Percentiles rank a stretch among this genome's conserved stretches.
Conservation (phyloP, 2,329 filamentous ascomycete species). For the Ceratocystis cubensis region DNA sequence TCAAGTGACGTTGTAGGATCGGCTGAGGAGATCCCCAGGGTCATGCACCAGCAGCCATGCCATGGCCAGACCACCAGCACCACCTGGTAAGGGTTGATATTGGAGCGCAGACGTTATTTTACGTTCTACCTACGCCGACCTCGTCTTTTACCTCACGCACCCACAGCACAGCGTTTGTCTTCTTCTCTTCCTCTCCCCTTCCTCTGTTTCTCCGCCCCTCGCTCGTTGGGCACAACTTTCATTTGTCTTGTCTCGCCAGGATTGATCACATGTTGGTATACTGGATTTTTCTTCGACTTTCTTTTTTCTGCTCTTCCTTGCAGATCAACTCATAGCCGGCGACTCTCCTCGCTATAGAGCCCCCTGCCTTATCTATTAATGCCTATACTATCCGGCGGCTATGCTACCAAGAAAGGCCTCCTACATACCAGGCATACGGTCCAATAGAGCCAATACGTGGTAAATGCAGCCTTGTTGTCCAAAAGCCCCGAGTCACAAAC, state of each 20-base stretch:
- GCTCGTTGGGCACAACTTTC: background rate
- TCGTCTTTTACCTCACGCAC: background rate
- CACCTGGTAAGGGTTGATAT: no score
- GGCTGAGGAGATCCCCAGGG: no score
- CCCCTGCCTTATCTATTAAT: background rate
- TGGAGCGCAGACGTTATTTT: no score
- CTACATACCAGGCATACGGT: no score
- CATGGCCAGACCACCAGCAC: no score
- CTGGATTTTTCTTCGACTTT: background rate
- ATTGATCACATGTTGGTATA: constrained; percentile 1
- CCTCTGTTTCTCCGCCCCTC: background rate
- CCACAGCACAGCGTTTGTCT: background rate
- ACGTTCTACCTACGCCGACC: no score
- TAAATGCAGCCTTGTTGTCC: background rate
- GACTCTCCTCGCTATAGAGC: background rate
- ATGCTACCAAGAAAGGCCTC: no score
- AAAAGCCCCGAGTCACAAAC: background rate
- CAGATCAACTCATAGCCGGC: background rate
- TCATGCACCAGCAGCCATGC: no score
- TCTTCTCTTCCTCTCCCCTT: background rate
- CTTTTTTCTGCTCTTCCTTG: background rate
- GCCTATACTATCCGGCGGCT: no score
- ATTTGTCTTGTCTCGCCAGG: background rate
- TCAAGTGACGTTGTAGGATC: no score
- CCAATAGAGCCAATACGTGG: no score